These are phyloP conservation scores for Ustilago loliicola DNA, from an alignment of 1,284 basidiomycete species.

Conservation along the genomic window DNA sequence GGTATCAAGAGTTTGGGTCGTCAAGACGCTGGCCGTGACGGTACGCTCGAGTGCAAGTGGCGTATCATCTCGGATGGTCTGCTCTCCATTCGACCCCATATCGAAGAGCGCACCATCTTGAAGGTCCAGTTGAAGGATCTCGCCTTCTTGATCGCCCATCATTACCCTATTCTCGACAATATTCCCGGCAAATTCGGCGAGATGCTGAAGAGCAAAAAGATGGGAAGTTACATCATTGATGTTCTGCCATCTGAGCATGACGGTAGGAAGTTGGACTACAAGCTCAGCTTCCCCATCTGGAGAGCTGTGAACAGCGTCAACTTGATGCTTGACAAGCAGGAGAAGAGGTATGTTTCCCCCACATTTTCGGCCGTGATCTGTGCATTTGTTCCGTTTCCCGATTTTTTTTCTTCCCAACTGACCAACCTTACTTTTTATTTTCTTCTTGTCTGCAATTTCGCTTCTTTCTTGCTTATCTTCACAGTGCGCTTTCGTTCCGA, in stretches of 20 bases:
- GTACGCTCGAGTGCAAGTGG: constrained; percentile 74
- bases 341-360: constrained; percentile 59
- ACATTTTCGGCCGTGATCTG: constrained; percentile 4
- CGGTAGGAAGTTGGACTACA: constrained; percentile 51
- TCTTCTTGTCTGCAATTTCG: background rate
- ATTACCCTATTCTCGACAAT: constrained; percentile 63
- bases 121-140: constrained; percentile 77
- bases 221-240: constrained; percentile 65
- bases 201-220: constrained; percentile 50
- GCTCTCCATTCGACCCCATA: constrained; percentile 83
- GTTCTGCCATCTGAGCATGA: constrained; percentile 60
- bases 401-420: constrained; percentile 22
- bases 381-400: constrained; percentile 8
- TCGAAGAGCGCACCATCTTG: constrained; percentile 78
- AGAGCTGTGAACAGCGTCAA: constrained; percentile 66
- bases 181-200: constrained; percentile 57
- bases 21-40: constrained; percentile 73
- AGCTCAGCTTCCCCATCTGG: constrained; percentile 66
- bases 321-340: constrained; percentile 70
- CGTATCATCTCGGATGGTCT: constrained; percentile 88
- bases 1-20: constrained; percentile 83
- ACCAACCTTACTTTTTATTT: constrained; percentile 19
- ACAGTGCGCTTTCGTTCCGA: constrained; percentile 63
- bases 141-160: constrained; percentile 74
- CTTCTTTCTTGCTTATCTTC: constrained; percentile 6